These are phyloP conservation scores for Truncatella angustata DNA, from an alignment of 2,329 filamentous ascomycete genomes.

Conservation along the genomic window DNA sequence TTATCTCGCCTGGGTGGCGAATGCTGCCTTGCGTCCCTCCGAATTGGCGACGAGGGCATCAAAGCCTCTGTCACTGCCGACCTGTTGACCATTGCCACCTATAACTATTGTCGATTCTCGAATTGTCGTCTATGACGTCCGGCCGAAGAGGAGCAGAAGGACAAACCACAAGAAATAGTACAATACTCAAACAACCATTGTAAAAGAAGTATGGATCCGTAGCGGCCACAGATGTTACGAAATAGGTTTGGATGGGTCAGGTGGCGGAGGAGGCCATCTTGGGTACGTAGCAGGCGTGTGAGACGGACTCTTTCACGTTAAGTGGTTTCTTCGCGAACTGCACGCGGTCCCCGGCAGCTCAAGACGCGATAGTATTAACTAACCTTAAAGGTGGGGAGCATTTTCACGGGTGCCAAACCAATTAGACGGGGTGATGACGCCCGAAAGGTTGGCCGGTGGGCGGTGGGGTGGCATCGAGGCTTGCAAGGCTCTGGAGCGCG, in stretches of 20 bases:
- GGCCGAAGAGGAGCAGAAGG: too few species aligned
- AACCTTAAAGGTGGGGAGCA: too few species aligned
- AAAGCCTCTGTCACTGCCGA: neutral
- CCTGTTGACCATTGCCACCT: constrained; percentile 5
- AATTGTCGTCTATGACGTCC: too few species aligned
- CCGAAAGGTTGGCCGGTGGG: neutral
- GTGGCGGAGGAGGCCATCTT: constrained; percentile 4
- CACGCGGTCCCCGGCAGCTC: constrained; percentile 10
- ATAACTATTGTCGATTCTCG: too few species aligned
- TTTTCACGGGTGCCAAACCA: too few species aligned
- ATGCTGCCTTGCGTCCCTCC: constrained; percentile 17
- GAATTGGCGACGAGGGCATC: constrained; percentile 10
- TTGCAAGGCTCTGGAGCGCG: too few species aligned
- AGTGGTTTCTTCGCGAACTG: constrained; percentile 9
- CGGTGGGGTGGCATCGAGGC: neutral
- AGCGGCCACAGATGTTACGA: too few species aligned
- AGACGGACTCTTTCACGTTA: too few species aligned
- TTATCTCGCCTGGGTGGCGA: constrained; percentile 24
- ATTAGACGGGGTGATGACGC: constrained; percentile 1
- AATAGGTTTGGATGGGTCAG: too few species aligned
- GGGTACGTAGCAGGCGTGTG: neutral
- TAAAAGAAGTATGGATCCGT: too few species aligned
- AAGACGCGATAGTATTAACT: constrained; percentile 7
- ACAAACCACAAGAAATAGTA: too few species aligned
- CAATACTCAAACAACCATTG: too few species aligned